Percentiles rank a stretch among this genome's conserved stretches.
These are phyloP conservation scores for Erigeron canadensis DNA, from an alignment of 129 eudicot genomes.

Conservation along the genomic window DNA sequence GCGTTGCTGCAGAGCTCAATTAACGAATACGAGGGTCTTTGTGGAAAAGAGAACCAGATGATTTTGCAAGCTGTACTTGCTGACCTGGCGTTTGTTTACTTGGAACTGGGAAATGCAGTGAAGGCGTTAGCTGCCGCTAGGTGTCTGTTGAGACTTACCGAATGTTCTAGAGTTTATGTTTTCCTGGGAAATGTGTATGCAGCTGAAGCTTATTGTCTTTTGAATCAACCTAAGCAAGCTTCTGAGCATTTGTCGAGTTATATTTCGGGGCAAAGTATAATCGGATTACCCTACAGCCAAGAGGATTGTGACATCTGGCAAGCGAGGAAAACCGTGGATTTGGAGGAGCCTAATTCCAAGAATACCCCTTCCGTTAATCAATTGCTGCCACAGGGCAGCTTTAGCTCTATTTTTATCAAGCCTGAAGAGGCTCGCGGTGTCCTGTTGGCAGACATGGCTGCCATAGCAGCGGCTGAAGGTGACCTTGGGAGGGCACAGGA, in stretches of 20 bases:
- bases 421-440: slow-evolving; percentile 86
- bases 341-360: slow-evolving; percentile 49
- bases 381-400: slow-evolving; percentile 29
- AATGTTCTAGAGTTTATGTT: slow-evolving; percentile 56
- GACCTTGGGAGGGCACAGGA: slow-evolving; percentile 67
- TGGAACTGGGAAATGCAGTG: slow-evolving; percentile 67
- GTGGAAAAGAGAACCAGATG: slow-evolving; percentile 58
- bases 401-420: slow-evolving; percentile 32
- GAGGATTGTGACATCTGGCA: slow-evolving; percentile 63
- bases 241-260: slow-evolving; percentile 66
- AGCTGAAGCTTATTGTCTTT: slow-evolving; percentile 84
- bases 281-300: slow-evolving; percentile 67
- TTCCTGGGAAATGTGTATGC: slow-evolving; percentile 75
- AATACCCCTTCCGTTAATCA: slow-evolving; percentile 35
- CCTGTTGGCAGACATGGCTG: slow-evolving; percentile 65
- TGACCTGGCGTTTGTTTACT: slow-evolving; percentile 76
- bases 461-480: slow-evolving; percentile 65
- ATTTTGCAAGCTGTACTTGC: slow-evolving; percentile 70
- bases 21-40: slow-evolving; percentile 50
- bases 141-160: slow-evolving; percentile 63
- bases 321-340: slow-evolving; percentile 47
- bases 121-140: slow-evolving; percentile 65
- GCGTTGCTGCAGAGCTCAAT: slow-evolving; percentile 45
- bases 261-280: slow-evolving; percentile 41
- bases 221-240: slow-evolving; percentile 80